Evolutionary conservation across 495 filamentous ascomycete genomes (phyloP), one percentile per base, ranked within the genome.

Genomic region (Trichocladium uniseriatum): DNA sequence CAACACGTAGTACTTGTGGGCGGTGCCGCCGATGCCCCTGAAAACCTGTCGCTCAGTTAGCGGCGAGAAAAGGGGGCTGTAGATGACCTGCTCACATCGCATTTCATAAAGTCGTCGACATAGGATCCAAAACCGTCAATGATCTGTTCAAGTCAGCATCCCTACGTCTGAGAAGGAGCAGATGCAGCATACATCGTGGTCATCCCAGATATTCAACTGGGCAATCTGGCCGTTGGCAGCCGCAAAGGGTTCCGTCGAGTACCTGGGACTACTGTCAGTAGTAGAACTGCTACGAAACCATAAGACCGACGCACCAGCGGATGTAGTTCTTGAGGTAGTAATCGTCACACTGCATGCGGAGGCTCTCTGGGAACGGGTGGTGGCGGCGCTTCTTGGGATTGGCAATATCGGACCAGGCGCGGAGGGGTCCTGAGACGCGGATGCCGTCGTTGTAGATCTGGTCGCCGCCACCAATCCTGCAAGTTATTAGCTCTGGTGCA

Each of bases 371-470:
- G 58, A 95, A 95, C 8, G 82, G 77, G 53, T 80, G 88, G 0
- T 82, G 77, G 45, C 81, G 81, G 52, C 89, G 76, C 67, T 90
- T 92, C 61, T 83, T 79, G 10, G 89, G 89, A 63, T 90, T 95
- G 5, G 53, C 51, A 51, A 95, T 94, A 38, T 79, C 70, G 1
- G 89, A 89, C 91, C 91, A 97, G 6, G 69, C 56, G 49, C 76
- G 77, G 43, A 97, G 70, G 0, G 90, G 89, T 0, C 89, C 89
- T 35, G 79, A 71, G 0, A 94, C 86, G 43, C 91, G 79, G 46
- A 97, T 83, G 7, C 86, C 82, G 55, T 95, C 91, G 61, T 92
- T 91, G 67, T 95, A 97, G 61, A 95, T 89, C 67, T 95, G 91
- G 57, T 95, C 91, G 47, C 90, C 91, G 34, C 91, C 91, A 22